A percentile compares a stretch with the other conserved stretches of the same genome.
These are phyloP conservation scores for Fusarium coffeatum DNA, from an alignment of 2,329 filamentous ascomycete species.

Conservation along the genomic window DNA sequence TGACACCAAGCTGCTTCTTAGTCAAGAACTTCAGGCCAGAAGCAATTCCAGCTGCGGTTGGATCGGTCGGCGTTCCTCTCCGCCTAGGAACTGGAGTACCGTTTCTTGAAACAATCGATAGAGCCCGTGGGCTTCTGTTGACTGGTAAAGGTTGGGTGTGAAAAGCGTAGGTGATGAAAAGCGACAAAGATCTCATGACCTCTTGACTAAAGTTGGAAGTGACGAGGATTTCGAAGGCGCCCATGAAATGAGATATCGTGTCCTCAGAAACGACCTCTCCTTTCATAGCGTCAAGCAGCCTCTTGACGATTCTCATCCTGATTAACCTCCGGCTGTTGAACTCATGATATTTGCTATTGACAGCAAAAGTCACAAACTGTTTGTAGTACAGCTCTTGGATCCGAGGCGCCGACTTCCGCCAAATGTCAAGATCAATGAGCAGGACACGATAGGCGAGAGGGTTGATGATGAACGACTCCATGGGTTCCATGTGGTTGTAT, in stretches of 20 bases:
- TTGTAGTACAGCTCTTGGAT: slow-evolving; percentile 92
- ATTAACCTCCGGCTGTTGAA: slow-evolving; percentile 91
- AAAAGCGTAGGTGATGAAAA: slow-evolving; percentile 93
- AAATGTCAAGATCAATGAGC: slow-evolving; percentile 92
- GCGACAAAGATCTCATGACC: slow-evolving; percentile 84
- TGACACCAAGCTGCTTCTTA: slow-evolving; percentile 78
- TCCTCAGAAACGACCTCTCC: slow-evolving; percentile 80
- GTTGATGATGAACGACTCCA: slow-evolving; percentile 94
- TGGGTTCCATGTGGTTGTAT: slow-evolving; percentile 81
- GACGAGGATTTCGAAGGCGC: slow-evolving; percentile 82
- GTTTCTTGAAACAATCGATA: slow-evolving; percentile 54
- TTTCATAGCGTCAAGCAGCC: slow-evolving; percentile 89
- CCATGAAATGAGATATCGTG: slow-evolving; percentile 79
- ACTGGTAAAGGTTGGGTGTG: slow-evolving; percentile 67
- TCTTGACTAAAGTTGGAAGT: slow-evolving; percentile 85
- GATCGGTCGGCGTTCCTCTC: slow-evolving; percentile 53
- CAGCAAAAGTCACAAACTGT: slow-evolving; percentile 88
- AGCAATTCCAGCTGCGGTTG: slow-evolving; percentile 46
- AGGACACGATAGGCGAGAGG: slow-evolving; percentile 93
- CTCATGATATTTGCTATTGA: slow-evolving; percentile 89
- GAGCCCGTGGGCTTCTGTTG: slow-evolving; percentile 63
- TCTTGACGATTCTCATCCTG: slow-evolving; percentile 92
- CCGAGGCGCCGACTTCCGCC: slow-evolving; percentile 80
- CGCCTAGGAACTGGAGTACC: slow-evolving; percentile 55
- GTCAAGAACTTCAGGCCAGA: slow-evolving; percentile 58